phyloP scores from a whole-genome alignment of 495 filamentous ascomycete genomes.

The Oidiodendron maius region DNA sequence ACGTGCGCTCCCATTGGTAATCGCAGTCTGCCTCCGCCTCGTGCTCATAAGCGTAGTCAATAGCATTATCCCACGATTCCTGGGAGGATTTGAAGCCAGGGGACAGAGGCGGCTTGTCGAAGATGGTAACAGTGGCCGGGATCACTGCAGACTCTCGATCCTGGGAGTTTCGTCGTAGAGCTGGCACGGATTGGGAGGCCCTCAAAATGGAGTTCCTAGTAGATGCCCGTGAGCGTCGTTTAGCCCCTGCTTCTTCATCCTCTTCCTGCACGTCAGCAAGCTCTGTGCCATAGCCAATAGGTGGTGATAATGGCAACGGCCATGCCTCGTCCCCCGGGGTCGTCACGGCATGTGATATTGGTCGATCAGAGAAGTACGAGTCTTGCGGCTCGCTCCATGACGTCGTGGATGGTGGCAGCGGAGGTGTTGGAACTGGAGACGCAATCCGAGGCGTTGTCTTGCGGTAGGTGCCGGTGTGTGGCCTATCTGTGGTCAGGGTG shows the following conservation, averaged over 20 bases:
- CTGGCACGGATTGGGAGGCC: slow-evolving; percentile 20
- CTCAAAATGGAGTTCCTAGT: slow-evolving; percentile 12
- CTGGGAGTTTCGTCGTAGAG: slow-evolving; percentile 9
- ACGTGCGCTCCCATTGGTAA: slow-evolving; percentile 70
- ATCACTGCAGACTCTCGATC: slow-evolving; percentile 7
- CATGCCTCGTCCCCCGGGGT: slow-evolving; percentile 19
- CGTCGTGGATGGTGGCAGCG: background rate
- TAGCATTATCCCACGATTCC: slow-evolving; percentile 76
- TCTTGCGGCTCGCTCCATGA: slow-evolving; percentile 4
- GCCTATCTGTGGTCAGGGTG: slow-evolving; percentile 29
- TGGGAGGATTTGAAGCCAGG: background rate
- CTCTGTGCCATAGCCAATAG: slow-evolving; percentile 14
- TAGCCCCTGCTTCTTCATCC: slow-evolving; percentile 38
- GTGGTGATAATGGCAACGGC: slow-evolving; percentile 17
- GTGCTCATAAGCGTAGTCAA: slow-evolving; percentile 92
- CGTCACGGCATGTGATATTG: slow-evolving; percentile 18
- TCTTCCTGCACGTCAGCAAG: slow-evolving; percentile 65
- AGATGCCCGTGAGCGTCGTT: slow-evolving; percentile 15
- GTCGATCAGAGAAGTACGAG: background rate
- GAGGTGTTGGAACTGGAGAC: background rate
- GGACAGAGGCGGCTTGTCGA: slow-evolving; percentile 5
- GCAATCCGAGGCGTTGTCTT: slow-evolving; percentile 29
- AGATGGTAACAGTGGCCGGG: slow-evolving; percentile 1
- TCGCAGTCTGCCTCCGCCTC: slow-evolving; percentile 85
- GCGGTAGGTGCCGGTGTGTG: slow-evolving; percentile 32